Conservation (phyloP, 2,329 filamentous ascomycete genomes). For the Cadophora sp. region DNA sequence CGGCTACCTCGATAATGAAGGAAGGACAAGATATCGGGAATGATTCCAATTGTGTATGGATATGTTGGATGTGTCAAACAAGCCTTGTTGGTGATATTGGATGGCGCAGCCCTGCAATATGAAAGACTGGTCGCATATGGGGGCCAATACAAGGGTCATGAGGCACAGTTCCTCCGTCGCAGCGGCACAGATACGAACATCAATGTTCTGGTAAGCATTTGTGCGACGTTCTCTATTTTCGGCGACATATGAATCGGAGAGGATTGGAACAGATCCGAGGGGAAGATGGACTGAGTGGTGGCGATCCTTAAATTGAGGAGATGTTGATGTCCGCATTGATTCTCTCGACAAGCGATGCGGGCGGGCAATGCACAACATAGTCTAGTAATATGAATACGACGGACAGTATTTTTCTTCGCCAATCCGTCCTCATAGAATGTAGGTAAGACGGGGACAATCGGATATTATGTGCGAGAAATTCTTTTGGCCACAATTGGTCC, state of each 20-base stretch:
- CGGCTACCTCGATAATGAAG: neutral
- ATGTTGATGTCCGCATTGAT: neutral
- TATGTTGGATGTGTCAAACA: neutral
- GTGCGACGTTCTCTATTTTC: neutral
- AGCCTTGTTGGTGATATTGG: conserved; percentile 3
- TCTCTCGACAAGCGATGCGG: neutral
- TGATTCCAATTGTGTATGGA: neutral
- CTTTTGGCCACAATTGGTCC: neutral
- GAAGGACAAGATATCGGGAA: neutral
- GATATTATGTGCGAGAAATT: too few relatives aligned
- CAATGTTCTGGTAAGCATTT: neutral
- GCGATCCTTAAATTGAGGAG: neutral
- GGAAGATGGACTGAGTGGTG: neutral
- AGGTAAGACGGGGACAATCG: neutral
- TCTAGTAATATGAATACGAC: neutral
- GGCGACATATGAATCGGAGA: neutral
- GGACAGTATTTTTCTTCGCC: neutral
- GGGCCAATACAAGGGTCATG: too few relatives aligned
- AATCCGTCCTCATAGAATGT: neutral
- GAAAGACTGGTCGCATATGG: neutral
- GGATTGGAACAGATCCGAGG: neutral
- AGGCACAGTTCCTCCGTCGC: neutral
- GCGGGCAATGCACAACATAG: neutral
- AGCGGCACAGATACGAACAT: neutral
- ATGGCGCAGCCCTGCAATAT: neutral